Percentiles rank a stretch among this genome's conserved stretches.
Evolutionary conservation across 345 rosid species (phyloP).

Genomic region (Populus davidiana): DNA sequence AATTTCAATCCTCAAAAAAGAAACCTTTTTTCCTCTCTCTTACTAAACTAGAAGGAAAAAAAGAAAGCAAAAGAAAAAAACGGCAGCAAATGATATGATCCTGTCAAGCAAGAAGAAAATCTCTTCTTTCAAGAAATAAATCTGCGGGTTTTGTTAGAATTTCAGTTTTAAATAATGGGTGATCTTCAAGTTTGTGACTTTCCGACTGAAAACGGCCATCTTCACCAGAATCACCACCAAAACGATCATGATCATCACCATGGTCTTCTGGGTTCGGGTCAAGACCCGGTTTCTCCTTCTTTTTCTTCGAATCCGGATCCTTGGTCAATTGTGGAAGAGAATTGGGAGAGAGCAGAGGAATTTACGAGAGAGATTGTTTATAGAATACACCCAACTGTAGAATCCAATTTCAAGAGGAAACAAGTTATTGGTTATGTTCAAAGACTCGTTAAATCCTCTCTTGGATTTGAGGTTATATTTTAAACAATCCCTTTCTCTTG

Average conservation of each 20-base stretch:
- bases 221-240: neutral
- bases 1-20: neutral
- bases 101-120: neutral
- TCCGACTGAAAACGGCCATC: neutral
- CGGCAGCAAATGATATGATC: neutral
- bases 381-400: constrained; percentile 28
- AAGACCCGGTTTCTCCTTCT: neutral
- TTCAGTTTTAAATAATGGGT: neutral
- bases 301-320: constrained; percentile 12
- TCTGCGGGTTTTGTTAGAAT: neutral
- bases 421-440: constrained; percentile 24
- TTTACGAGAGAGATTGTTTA: constrained; percentile 15
- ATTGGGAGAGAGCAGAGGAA: constrained; percentile 26
- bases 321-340: constrained; percentile 7
- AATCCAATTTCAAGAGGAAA: constrained; percentile 17
- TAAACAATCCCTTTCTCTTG: neutral
- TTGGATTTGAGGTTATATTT: constrained; percentile 25
- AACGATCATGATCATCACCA: neutral
- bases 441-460: constrained; percentile 18
- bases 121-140: neutral
- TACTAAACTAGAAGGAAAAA: neutral
- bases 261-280: neutral
- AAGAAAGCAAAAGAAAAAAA: neutral
- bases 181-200: constrained; percentile 11
- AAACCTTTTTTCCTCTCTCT: neutral